Evolutionary conservation across 179 eudicot genomes (phyloP), one percentile per base, ranked within the genome.

Genomic region (Amaranthus tricolor): DNA sequence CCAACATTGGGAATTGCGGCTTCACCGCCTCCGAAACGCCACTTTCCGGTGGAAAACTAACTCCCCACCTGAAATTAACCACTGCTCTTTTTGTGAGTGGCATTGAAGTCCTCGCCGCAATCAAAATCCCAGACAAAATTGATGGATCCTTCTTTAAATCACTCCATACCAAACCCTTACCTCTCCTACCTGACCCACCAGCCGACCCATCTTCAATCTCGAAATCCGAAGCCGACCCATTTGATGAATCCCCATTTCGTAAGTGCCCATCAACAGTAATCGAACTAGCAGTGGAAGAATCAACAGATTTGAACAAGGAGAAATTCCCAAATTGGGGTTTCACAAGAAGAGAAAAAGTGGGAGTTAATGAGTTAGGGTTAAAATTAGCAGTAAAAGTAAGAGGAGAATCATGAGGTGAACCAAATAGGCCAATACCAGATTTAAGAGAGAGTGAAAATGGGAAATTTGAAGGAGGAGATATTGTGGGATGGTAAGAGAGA

Each of bases 301-400:
- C 15, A 9, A 85, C 78, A 31, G 88, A 78, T 74, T 95, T 95
- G n/a, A 87, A 81, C 45, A 95, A 80, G 5, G 95, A 92, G 73
- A 95, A 95, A 9, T 88, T 86, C 24, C 97, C 97, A 9, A 95
- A 80, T 51, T 82, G 90, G 19, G 99, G 99, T 70, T 92, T 94
- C 31, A 92, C 66, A 7, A 80, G 80, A 79, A 92, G 85, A 47
- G 86, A 82, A 84, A 94, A 94, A 21, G 79, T 81, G 17, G 97
- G 97, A 75, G 57, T 81, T 6, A 83, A 66, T 68, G 76, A 77
- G 65, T 76, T 79, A 20, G 84, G 85, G 72, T 84, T 83, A 81
- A 92, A 94, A n/a, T 81, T 80, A 53, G 94, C 98, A 20, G 91
- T 79, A 76, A 92, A 88, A 14, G 83, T 74, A 44, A 94, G 83